Evolutionary conservation across 2,329 filamentous ascomycete species (phyloP).

Genomic region (Colletotrichum sojae): DNA sequence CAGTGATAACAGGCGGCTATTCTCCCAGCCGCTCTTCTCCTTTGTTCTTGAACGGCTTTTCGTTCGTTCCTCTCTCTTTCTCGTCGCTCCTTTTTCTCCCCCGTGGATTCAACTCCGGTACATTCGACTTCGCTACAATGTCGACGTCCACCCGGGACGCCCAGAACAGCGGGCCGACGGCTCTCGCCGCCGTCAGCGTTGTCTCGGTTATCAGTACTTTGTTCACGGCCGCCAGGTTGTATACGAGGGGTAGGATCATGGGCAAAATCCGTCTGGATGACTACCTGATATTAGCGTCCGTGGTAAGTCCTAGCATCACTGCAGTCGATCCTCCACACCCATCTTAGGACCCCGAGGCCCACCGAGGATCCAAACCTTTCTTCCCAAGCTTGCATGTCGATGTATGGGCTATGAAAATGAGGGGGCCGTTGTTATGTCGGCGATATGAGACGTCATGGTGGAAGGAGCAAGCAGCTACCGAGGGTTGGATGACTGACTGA

Average conservation of each 20-base stretch:
- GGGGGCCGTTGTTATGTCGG: too few relatives aligned
- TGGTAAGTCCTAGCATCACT: constrained; percentile 45
- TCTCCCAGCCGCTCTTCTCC: too few relatives aligned
- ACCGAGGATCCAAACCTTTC: background rate
- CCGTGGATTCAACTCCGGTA: background rate
- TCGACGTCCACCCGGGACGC: constrained; percentile 17
- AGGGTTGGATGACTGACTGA: background rate
- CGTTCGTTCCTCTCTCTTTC: background rate
- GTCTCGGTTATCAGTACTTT: constrained; percentile 48
- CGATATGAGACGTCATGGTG: too few relatives aligned
- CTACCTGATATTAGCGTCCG: constrained; percentile 52
- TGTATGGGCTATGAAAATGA: background rate
- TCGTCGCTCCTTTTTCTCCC: background rate
- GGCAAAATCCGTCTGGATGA: constrained; percentile 53
- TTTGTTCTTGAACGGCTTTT: too few relatives aligned
- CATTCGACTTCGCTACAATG: background rate
- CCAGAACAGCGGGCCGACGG: constrained; percentile 48
- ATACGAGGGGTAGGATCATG: constrained; percentile 47
- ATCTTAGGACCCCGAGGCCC: too few relatives aligned
- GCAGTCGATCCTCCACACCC: background rate
- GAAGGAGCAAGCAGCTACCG: too few relatives aligned
- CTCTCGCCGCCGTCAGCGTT: constrained; percentile 48
- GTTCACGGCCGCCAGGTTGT: constrained; percentile 49
- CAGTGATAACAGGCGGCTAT: background rate
- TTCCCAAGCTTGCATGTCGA: background rate